Evolutionary conservation across 495 filamentous ascomycete species (phyloP).

Genomic region (Xylaria curta): DNA sequence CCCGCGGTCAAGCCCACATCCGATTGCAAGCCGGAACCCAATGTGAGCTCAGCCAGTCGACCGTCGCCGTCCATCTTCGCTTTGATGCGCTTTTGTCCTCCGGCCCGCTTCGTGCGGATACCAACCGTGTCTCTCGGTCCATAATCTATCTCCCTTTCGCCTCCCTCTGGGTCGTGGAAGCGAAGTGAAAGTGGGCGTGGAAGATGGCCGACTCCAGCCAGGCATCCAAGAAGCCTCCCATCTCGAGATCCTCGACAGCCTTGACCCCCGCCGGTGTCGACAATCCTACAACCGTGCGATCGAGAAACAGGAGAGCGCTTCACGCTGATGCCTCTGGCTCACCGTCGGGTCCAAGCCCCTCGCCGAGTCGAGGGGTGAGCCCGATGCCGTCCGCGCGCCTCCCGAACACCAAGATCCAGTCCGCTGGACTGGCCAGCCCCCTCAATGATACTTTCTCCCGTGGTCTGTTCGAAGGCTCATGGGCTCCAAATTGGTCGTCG

Average conservation of each 20-base stretch:
- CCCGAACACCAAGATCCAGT: constrained; percentile 37
- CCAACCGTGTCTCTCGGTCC: constrained; percentile 34
- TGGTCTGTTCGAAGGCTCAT: constrained; percentile 51
- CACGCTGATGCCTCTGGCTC: constrained; percentile 24
- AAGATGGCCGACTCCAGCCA: constrained; percentile 39
- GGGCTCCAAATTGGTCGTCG: constrained; percentile 55
- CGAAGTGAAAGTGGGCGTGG: not conserved
- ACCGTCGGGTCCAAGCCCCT: constrained; percentile 29
- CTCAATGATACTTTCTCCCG: constrained; percentile 43
- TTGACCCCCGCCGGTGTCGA: constrained; percentile 36
- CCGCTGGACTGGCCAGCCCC: constrained; percentile 37
- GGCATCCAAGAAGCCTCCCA: constrained; percentile 29
- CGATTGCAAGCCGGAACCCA: constrained; percentile 29
- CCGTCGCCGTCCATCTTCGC: constrained; percentile 13
- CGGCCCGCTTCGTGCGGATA: constrained; percentile 30
- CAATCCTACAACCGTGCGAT: constrained; percentile 34
- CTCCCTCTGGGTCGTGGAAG: constrained; percentile 21
- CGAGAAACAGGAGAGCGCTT: constrained; percentile 35
- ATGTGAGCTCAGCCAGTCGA: constrained; percentile 33
- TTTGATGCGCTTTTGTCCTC: constrained; percentile 26
- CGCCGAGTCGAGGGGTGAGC: constrained; percentile 46
- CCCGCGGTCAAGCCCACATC: not conserved
- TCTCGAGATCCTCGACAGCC: constrained; percentile 32
- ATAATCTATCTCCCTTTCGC: constrained; percentile 29
- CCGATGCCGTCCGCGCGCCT: constrained; percentile 52